Evolutionary conservation across 2,329 filamentous ascomycete species (phyloP).

Genomic region (Helotiales sp.): DNA sequence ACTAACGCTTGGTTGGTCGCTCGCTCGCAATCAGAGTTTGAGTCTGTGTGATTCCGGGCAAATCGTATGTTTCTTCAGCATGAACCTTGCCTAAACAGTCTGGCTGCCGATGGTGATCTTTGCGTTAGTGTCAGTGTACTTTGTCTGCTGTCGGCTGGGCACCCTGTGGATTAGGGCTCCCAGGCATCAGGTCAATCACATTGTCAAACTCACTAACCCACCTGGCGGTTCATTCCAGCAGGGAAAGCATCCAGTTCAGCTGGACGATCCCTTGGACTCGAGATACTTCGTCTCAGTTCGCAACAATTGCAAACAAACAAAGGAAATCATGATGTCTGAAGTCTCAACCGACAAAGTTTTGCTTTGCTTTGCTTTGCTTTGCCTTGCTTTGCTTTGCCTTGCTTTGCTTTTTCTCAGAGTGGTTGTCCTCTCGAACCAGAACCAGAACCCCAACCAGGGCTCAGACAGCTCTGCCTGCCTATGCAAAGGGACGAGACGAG

Average conservation of each 20-base stretch:
- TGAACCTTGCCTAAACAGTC: neutral
- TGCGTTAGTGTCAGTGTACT: conserved; percentile 6
- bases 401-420: too few species aligned
- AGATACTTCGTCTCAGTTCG: too few species aligned
- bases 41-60: neutral
- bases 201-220: neutral
- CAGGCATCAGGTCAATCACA: neutral
- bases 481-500: neutral
- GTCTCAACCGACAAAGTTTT: too few species aligned
- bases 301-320: too few species aligned
- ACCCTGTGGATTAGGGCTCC: neutral
- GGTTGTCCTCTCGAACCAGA: too few species aligned
- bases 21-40: neutral
- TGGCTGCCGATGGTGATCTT: neutral
- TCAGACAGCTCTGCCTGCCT: conserved; percentile 12
- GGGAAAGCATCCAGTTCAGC: too few species aligned
- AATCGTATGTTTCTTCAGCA: neutral
- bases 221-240: neutral
- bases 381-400: too few species aligned
- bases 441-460: too few species aligned
- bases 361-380: too few species aligned
- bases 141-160: neutral
- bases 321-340: too few species aligned
- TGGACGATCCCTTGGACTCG: too few species aligned
- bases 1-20: neutral